These are phyloP conservation scores for Chrysanthemum makinoi DNA, from an alignment of 129 eudicot genomes.

Conservation along the genomic window DNA sequence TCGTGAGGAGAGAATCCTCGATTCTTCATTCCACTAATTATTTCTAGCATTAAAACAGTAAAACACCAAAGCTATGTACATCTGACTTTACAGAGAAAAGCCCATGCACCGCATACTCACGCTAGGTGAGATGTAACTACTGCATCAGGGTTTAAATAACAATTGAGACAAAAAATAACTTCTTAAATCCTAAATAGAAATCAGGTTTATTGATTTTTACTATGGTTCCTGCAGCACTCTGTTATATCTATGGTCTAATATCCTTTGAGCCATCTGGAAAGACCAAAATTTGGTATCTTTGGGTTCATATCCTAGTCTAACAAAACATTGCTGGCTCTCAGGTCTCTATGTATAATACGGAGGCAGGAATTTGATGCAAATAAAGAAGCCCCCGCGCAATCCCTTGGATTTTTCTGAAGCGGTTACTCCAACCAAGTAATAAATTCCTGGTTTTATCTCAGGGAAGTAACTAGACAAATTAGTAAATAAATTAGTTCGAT, in stretches of 20 bases:
- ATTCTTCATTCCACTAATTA: constrained; percentile 31
- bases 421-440: too few species aligned
- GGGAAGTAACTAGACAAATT: too few species aligned
- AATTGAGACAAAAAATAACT: neutral
- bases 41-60: constrained; percentile 7
- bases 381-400: constrained; percentile 40
- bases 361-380: constrained; percentile 39
- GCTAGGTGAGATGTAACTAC: constrained; percentile 31
- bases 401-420: too few species aligned
- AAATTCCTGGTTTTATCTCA: too few species aligned
- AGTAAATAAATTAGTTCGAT: too few species aligned
- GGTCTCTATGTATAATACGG: constrained; percentile 25
- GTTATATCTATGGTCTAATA: neutral
- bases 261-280: constrained; percentile 34
- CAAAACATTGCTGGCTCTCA: constrained; percentile 5
- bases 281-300: constrained; percentile 39
- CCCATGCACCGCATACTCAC: constrained; percentile 25
- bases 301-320: constrained; percentile 26
- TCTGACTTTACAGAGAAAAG: too few species aligned
- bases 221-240: neutral
- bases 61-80: too few species aligned
- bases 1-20: constrained; percentile 21
- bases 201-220: constrained; percentile 12
- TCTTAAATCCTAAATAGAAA: neutral
- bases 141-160: neutral